Base-by-base conservation (phyloP, 2,329 filamentous ascomycete genomes). In the Ceratocystis huliohia region DNA sequence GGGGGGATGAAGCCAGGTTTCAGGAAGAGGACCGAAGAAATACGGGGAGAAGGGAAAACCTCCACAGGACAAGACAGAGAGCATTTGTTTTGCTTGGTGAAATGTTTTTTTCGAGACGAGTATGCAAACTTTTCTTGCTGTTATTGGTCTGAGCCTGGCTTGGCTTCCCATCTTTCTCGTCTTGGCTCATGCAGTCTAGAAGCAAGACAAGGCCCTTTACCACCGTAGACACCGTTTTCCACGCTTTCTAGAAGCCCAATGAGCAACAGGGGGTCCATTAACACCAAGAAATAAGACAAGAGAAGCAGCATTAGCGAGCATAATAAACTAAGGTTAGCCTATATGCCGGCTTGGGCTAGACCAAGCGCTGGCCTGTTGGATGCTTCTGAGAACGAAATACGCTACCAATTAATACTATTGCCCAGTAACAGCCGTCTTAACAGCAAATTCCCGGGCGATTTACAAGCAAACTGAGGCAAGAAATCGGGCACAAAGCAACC, bases 261-360 rank as follows among this genome's bases (percentile, higher is more conserved):
- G 5, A 10, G 13, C 13, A n/a, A 33, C 20, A 20, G 22, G 53
- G 53, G 53, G 53, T 17, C 28, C 17, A 33, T 25, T 25, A 30
- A 59, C 53, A 41, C 37, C 37, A 41, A 59, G 53, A 59, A n/a
- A 59, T 59, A 59, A 59, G 53, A 33, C 53, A 30, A 59, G 53
- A 50, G 46, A 59, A 57, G n/a, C 25, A 53, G 20, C 20, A 5
- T 33, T 59, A 33, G 53, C 53, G 53, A 59, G 53, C 25, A 59
- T 59, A 59, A 30, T 59, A 59, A 59, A 59, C 53, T 28, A 59
- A 59, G 53, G 53, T 37, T 59, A 17, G 53, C 25, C 53, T 59
- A 59, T 59, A 59, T 59, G 33, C 53, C 53, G 25, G 53, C 28
- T 22, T 25, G 20, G 28, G 5, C 53, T 30, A 59, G n/a, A 30